Evolutionary conservation across 495 filamentous ascomycete genomes (phyloP), one percentile per base, ranked within the genome.

Genomic region (Collariella sp.): DNA sequence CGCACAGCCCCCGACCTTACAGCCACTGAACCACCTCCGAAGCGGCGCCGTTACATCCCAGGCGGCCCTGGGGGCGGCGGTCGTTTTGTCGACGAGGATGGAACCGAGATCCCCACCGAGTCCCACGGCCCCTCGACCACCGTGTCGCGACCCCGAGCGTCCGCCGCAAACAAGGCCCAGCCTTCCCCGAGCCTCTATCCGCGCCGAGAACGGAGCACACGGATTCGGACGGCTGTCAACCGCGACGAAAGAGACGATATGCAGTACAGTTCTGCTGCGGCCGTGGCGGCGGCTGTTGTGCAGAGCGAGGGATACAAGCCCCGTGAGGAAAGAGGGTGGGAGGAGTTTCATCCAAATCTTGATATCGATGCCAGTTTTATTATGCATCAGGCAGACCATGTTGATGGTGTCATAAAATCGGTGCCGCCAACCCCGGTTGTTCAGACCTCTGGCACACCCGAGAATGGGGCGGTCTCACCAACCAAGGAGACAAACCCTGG

Each of bases 251-350:
- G 66, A 29, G 69, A 80, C 55, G 76, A 75, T 59, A 71, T 89
- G 66, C 75, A 74, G 49, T 75, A 84, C 54, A 86, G 82, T 60
- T 91, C 87, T 16, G 88, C 89, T 19, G 89, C 90, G 22, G 88
- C 89, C 9, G 88, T 88, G 18, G 85, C 86, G 5, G 86, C 88
- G 35, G 89, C 89, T 22, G 80, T 89, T 22, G 88, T 88, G 45
- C 87, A 91, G 58, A 89, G 84, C 56, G 91, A 96, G 72, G 89
- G 89, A 15, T 96, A 96, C 70, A 97, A 99, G 65, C 93, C 93
- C 3, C 78, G 93, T 53, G 93, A 99, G 68, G 93, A 99, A 70
- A 83, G 91, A 51, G 87, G 88, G 13, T 99, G 91, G 87, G 88
- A 94, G 62, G 94, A 97, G 69, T 97, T 96, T 50, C 93, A 99